Base-by-base conservation (phyloP, 2,329 filamentous ascomycete species). In the Ophiostoma sp. region DNA sequence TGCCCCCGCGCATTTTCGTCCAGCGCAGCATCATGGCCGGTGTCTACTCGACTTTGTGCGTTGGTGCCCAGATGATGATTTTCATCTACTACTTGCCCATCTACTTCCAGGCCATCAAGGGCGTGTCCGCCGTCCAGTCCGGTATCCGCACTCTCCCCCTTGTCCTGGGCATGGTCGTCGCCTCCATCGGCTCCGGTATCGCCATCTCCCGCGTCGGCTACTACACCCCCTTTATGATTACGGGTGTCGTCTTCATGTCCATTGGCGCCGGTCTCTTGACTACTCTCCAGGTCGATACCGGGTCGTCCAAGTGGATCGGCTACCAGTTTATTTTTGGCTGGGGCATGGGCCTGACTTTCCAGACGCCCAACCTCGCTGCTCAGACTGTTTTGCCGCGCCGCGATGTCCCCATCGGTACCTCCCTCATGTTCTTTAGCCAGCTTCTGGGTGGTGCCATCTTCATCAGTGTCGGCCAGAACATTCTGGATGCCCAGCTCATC, bases 21-120 rank as follows among this genome's bases (percentile, higher is more conserved):
- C 76, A 81, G 48, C 80, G 83, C 69, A 70, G 50, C 31, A 72
- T 74, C 28, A n/a, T 68, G 28, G 73, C 70, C 28, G 70, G 48
- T 28, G 52, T 63, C n/a, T 70, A 33, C 57, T 57, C 50, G 22
- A 57, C 63, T 7, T 22, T 71, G 17, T 70, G 68, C 42, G 8
- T 64, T 9, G 70, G 70, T n/a, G 70, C 50, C 42, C 52, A 66
- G 19, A 19, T 75, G 31, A 33, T 74, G 69, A 59, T 68, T 3
- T 74, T 68, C 28, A 39, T 66, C 19, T 77, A 75, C 73, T 77
- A 77, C 63, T 59, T 77, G 3, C 72, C 76, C 70, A 73, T 77
- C 74, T 87, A 84, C 83, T 86, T 86, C 77, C 85, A 86, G 75
- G 82, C 82, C 12, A 81, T 85, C 55, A 78, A 83, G 70, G 80